phyloP scores from a whole-genome alignment of 1,139 yeast genomes.

The Suhomyces yuchorum region DNA sequence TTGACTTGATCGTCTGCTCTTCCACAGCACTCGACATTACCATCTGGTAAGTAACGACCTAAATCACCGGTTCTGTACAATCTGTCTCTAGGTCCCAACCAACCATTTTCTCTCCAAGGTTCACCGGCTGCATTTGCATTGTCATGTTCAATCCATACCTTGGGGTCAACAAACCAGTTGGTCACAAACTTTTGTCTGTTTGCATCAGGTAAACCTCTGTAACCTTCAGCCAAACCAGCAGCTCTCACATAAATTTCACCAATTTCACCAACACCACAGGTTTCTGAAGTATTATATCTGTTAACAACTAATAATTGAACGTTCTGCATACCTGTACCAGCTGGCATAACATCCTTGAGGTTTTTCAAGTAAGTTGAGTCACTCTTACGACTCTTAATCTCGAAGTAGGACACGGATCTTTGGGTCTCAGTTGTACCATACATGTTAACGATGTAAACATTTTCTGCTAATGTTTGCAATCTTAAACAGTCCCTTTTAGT shows the following conservation, averaged over 20 bases:
- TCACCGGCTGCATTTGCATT: slow-evolving; percentile 42
- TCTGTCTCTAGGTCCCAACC: slow-evolving; percentile 95
- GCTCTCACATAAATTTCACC: slow-evolving; percentile 99
- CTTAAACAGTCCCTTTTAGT: slow-evolving; percentile 96
- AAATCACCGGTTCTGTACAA: slow-evolving; percentile 95
- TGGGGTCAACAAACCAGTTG: slow-evolving; percentile 80
- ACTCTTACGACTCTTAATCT: slow-evolving; percentile 69
- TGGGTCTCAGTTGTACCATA: slow-evolving; percentile 99
- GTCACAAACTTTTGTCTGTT: slow-evolving; percentile 84
- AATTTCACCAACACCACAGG: slow-evolving; percentile 98
- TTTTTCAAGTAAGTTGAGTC: slow-evolving; percentile 77
- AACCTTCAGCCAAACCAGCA: slow-evolving; percentile 96
- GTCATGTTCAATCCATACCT: slow-evolving; percentile 62
- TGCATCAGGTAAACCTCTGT: slow-evolving; percentile 85
- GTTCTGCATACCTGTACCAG: slow-evolving; percentile 95
- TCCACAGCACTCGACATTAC: slow-evolving; percentile 97
- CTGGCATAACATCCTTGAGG: slow-evolving; percentile 96
- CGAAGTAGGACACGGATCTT: slow-evolving; percentile 93
- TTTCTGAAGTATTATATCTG: slow-evolving; percentile 79
- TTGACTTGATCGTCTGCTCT: slow-evolving; percentile 99
- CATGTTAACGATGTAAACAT: slow-evolving; percentile 92
- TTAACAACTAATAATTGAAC: slow-evolving; percentile 94
- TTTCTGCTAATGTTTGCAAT: slow-evolving; percentile 86
- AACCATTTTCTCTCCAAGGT: slow-evolving; percentile 75
- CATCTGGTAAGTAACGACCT: slow-evolving; percentile 95